Conservation (phyloP, 163 green algal species). For the Scenedesmus sp. region DNA sequence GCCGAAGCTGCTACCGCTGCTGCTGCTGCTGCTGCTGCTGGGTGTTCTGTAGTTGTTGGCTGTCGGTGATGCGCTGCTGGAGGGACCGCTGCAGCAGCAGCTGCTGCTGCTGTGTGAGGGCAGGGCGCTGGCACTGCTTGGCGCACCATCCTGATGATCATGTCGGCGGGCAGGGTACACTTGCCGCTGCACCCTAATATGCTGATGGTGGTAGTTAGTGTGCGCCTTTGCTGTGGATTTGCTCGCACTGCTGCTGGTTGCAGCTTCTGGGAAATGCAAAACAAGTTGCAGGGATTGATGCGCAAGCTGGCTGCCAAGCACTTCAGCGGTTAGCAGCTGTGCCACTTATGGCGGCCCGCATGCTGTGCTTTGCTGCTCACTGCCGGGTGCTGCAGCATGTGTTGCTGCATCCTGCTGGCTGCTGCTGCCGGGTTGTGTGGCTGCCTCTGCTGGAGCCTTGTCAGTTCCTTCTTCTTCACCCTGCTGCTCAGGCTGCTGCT, state of each 20-base stretch:
- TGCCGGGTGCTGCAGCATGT: not conserved
- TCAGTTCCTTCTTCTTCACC: not conserved
- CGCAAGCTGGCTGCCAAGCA: too few relatives aligned
- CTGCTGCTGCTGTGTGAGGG: not conserved
- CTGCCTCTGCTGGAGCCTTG: not conserved
- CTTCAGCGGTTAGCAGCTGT: too few relatives aligned
- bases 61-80: not conserved
- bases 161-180: too few relatives aligned
- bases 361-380: not conserved
- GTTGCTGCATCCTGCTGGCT: not conserved
- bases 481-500: constrained; percentile 10
- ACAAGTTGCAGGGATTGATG: too few relatives aligned
- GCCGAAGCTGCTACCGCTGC: not conserved
- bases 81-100: not conserved
- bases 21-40: not conserved
- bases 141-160: too few relatives aligned
- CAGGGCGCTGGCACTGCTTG: too few relatives aligned
- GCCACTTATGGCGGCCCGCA: not conserved
- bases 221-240: too few relatives aligned
- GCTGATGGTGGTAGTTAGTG: too few relatives aligned
- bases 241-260: too few relatives aligned
- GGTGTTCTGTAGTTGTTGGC: not conserved
- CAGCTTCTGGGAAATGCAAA: too few relatives aligned
- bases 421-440: not conserved
- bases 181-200: too few relatives aligned